phyloP scores from a whole-genome alignment of 176 grass and related monocot species.

The Aegilops bicornis region DNA sequence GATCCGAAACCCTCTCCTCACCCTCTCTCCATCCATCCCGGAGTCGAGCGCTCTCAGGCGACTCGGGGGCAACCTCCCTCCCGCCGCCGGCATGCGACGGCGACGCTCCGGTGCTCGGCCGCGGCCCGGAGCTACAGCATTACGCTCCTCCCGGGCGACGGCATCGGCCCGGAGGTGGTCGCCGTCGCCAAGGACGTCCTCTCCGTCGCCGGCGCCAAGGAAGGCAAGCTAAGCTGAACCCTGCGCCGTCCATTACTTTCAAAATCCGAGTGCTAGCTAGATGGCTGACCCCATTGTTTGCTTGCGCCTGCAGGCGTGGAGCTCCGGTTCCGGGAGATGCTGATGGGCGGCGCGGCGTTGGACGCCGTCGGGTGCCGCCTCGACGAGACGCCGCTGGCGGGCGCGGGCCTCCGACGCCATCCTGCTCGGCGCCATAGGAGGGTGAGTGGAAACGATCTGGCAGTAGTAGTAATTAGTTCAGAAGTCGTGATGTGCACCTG shows the following conservation, averaged over 20 bases:
- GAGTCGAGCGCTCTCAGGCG: too few relatives aligned
- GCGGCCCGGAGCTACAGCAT: constrained; percentile 59
- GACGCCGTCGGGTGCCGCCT: constrained; percentile 61
- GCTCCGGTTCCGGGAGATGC: constrained; percentile 65
- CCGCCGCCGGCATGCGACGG: neutral
- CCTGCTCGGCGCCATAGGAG: constrained; percentile 77
- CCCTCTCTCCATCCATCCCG: too few relatives aligned
- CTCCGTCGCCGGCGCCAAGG: constrained; percentile 59
- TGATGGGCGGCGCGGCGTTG: constrained; percentile 72
- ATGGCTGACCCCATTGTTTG: neutral
- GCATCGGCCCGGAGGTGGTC: constrained; percentile 95
- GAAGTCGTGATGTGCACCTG: neutral
- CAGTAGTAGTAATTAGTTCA: neutral
- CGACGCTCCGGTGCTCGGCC: constrained; percentile 36
- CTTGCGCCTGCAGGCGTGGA: constrained; percentile 33
- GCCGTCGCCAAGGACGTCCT: constrained; percentile 89
- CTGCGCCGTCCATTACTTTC: neutral
- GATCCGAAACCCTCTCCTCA: too few relatives aligned
- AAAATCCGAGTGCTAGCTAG: neutral
- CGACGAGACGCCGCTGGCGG: constrained; percentile 60
- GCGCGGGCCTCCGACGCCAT: constrained; percentile 61
- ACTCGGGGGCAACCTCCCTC: too few relatives aligned
- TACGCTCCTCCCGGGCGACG: constrained; percentile 83
- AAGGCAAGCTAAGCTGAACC: constrained; percentile 21
- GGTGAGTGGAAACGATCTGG: constrained; percentile 46